phyloP scores from a whole-genome alignment of 2,329 filamentous ascomycete species.

The Penicillium digitatum region DNA sequence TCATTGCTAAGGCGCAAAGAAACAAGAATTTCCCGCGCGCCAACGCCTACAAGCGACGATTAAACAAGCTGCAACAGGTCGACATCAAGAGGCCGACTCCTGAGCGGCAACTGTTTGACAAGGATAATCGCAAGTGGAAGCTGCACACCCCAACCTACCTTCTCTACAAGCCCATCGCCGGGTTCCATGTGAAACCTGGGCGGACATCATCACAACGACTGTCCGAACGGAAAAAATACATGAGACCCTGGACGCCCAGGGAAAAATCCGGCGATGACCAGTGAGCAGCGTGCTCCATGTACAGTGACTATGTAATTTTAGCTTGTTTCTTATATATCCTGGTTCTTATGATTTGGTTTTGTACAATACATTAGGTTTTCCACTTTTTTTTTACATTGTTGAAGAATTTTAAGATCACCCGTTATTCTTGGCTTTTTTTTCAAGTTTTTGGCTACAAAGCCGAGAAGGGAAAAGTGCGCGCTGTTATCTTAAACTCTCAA shows the following conservation, averaged over 20 bases:
- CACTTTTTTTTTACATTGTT: no score
- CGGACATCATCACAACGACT: not conserved
- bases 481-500: not conserved
- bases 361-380: not conserved
- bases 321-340: not conserved
- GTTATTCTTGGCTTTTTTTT: not conserved
- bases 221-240: not conserved
- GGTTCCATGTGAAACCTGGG: not conserved
- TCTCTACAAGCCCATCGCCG: not conserved
- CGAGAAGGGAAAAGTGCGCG: not conserved
- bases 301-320: not conserved
- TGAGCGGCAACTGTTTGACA: slow-evolving; percentile 1
- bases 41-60: not conserved
- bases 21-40: not conserved
- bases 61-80: not conserved
- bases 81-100: not conserved
- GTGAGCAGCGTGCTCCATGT: not conserved
- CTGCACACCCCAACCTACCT: not conserved
- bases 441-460: not conserved
- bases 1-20: not conserved
- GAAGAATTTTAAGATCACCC: not conserved
- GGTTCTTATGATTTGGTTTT: not conserved
- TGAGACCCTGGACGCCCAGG: not conserved
- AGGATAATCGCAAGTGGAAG: not conserved
- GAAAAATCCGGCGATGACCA: not conserved